Evolutionary conservation across 306 rosid genomes (phyloP).

Genomic region (Begonia masoniana): DNA sequence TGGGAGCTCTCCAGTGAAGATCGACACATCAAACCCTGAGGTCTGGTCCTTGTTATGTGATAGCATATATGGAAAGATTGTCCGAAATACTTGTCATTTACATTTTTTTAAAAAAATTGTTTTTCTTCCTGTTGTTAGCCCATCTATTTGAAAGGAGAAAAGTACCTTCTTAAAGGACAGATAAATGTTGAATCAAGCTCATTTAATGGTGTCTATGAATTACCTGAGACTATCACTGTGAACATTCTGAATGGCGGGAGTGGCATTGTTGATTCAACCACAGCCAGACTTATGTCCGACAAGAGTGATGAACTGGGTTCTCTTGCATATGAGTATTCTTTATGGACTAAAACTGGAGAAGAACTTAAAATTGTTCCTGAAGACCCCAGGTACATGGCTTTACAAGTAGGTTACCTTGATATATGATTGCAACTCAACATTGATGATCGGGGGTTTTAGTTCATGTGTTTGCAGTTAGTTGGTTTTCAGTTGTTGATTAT

Average conservation of each 20-base stretch:
- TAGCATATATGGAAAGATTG: not conserved
- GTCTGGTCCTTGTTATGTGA: slow-evolving; percentile 24
- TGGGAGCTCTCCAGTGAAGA: slow-evolving; percentile 68
- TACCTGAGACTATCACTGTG: slow-evolving; percentile 54
- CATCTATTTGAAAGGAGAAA: slow-evolving; percentile 70
- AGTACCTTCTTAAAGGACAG: slow-evolving; percentile 72
- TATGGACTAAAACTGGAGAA: slow-evolving; percentile 74
- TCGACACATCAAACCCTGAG: slow-evolving; percentile 52
- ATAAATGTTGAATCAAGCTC: slow-evolving; percentile 48
- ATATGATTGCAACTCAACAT: slow-evolving; percentile 2
- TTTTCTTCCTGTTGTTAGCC: slow-evolving; percentile 30
- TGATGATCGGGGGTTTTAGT: no score
- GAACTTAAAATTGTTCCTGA: slow-evolving; percentile 60
- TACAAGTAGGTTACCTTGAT: slow-evolving; percentile 8
- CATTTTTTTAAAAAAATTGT: slow-evolving; percentile 6
- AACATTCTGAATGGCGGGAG: slow-evolving; percentile 42
- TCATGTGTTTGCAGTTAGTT: no score
- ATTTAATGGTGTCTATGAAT: slow-evolving; percentile 22
- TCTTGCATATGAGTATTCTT: slow-evolving; percentile 51
- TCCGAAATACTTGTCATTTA: slow-evolving; percentile 3
- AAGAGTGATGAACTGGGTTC: slow-evolving; percentile 31
- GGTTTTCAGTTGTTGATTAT: no score
- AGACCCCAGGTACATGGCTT: slow-evolving; percentile 57
- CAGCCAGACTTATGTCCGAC: slow-evolving; percentile 33
- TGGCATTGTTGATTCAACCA: slow-evolving; percentile 25